Conservation (phyloP, 2,329 filamentous ascomycete species). For the Niveomyces coronatus region DNA sequence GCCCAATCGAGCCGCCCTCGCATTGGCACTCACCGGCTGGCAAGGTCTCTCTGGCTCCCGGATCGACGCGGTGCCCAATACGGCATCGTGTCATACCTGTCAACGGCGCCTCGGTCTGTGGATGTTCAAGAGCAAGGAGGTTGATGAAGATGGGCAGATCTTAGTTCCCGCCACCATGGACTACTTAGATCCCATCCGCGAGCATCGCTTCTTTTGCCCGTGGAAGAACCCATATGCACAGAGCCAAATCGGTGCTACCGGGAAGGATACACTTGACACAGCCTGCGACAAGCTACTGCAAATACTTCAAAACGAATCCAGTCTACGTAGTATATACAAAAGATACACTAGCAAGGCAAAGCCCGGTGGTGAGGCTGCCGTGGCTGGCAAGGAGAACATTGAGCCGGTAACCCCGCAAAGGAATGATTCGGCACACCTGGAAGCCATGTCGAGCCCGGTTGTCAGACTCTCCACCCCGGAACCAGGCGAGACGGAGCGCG, state of each 20-base stretch:
- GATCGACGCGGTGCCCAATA: constrained; percentile 54
- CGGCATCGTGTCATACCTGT: constrained; percentile 75
- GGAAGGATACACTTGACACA: constrained; percentile 27
- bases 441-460: constrained; percentile 1
- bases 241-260: constrained; percentile 27
- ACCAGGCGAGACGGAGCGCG: constrained; percentile 34
- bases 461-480: constrained; percentile 9
- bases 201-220: constrained; percentile 77
- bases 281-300: constrained; percentile 47
- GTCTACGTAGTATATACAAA: constrained; percentile 32
- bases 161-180: constrained; percentile 53
- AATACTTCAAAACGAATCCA: constrained; percentile 48
- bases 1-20: constrained; percentile 53
- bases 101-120: constrained; percentile 83
- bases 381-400: constrained; percentile 12
- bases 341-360: constrained; percentile 19
- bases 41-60: constrained; percentile 48
- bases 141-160: constrained; percentile 42
- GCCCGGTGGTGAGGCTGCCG: neutral
- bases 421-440: neutral
- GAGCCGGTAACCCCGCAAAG: constrained; percentile 15
- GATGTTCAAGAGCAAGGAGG: constrained; percentile 76
- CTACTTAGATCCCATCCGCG: constrained; percentile 55
- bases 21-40: constrained; percentile 67
- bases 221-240: constrained; percentile 61